Conservation (phyloP, 2,329 filamentous ascomycete species). For the Trichoderma arundinaceum region DNA sequence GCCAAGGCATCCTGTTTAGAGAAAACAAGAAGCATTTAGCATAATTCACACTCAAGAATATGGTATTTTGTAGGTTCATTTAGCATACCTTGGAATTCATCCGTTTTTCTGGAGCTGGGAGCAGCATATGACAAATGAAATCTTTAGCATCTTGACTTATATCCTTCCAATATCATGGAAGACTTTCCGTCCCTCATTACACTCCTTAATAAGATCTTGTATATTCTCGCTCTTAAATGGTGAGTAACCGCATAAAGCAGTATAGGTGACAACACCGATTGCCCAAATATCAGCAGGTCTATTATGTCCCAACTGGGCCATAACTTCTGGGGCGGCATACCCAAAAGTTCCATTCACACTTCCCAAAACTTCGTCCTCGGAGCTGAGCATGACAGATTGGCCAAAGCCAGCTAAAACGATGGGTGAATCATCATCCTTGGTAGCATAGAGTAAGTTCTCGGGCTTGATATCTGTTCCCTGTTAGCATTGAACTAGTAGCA, state of each 20-base stretch:
- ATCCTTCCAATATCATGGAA: neutral
- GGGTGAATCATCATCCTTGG: neutral
- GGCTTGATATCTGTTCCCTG: neutral
- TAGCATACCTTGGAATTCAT: neutral
- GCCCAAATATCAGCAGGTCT: neutral
- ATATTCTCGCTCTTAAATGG: neutral
- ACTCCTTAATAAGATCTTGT: neutral
- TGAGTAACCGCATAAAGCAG: neutral
- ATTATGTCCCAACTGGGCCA: neutral
- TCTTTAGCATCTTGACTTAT: neutral
- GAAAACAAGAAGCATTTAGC: neutral
- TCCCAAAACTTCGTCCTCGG: neutral
- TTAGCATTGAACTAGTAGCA: neutral
- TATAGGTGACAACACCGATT: neutral
- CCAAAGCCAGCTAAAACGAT: neutral
- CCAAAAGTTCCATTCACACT: neutral
- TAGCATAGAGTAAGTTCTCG: neutral
- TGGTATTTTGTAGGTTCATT: too few species aligned
- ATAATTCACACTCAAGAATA: neutral
- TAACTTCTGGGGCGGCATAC: slow-evolving; percentile 2
- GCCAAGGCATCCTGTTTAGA: too few species aligned
- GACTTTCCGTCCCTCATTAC: neutral
- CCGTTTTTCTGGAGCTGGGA: neutral
- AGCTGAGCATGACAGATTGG: neutral
- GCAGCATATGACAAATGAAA: neutral